These are phyloP conservation scores for Aureobasidium sp. DNA, from an alignment of 2,329 filamentous ascomycete species.

Conservation along the genomic window DNA sequence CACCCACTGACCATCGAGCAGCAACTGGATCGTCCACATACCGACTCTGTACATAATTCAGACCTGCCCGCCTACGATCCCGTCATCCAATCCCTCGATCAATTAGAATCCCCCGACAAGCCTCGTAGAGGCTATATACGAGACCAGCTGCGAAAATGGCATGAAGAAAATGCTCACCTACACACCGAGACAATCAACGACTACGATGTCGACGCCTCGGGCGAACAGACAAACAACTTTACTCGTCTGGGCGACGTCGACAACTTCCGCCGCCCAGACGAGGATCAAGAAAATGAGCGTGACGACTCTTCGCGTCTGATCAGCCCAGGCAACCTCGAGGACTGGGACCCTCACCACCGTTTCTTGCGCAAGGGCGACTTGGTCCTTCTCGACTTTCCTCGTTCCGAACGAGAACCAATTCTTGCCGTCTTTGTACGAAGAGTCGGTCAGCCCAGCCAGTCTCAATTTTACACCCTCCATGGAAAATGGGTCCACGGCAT, in stretches of 20 bases:
- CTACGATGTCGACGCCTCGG: conserved; percentile 20
- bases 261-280: conserved; percentile 16
- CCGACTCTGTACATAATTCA: neutral
- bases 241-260: conserved; percentile 23
- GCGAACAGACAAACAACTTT: conserved; percentile 18
- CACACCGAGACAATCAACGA: conserved; percentile 17
- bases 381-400: conserved; percentile 31
- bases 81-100: neutral
- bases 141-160: conserved; percentile 33
- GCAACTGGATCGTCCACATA: neutral
- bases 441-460: conserved; percentile 23
- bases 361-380: conserved; percentile 38
- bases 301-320: conserved; percentile 16
- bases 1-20: neutral
- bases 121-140: conserved; percentile 21
- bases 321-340: conserved; percentile 21
- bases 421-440: conserved; percentile 42
- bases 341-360: conserved; percentile 26
- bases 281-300: conserved; percentile 20
- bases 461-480: conserved; percentile 42
- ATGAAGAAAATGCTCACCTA: conserved; percentile 29
- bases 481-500: conserved; percentile 39
- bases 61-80: neutral
- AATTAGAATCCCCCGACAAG: neutral
- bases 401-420: conserved; percentile 29